phyloP scores from a whole-genome alignment of 768 basidiomycete genomes.

The Saitozyma sp. region DNA sequence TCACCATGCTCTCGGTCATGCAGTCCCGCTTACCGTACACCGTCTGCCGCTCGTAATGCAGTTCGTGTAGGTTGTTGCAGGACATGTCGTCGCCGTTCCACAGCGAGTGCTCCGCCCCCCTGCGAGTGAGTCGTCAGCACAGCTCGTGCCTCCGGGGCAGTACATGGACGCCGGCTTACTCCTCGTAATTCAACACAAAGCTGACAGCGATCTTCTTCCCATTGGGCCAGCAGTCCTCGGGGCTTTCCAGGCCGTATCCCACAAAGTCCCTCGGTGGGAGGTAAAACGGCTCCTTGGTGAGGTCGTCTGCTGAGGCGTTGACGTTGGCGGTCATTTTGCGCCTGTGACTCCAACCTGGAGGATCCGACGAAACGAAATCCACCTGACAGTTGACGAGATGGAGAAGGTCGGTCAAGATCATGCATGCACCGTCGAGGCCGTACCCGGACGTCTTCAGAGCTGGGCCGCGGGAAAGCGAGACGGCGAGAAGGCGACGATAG shows the following conservation, averaged over 20 bases:
- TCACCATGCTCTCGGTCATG: constrained; percentile 33
- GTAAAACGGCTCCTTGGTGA: background rate
- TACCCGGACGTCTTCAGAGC: no score
- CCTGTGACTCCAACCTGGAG: no score
- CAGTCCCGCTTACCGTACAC: constrained; percentile 24
- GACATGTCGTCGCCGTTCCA: constrained; percentile 37
- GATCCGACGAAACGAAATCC: no score
- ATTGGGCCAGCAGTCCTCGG: constrained; percentile 26
- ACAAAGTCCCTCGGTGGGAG: constrained; percentile 34
- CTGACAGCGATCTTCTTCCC: constrained; percentile 35
- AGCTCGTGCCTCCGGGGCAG: no score
- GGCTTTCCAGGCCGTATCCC: constrained; percentile 27
- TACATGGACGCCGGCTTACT: constrained; percentile 10
- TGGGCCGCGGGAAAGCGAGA: no score
- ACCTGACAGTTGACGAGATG: no score
- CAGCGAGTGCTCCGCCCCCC: constrained; percentile 29
- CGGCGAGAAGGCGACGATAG: no score
- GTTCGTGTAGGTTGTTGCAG: constrained; percentile 27
- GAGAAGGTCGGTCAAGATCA: no score
- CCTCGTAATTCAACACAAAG: constrained; percentile 36
- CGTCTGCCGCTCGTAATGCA: constrained; percentile 25
- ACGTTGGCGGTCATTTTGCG: no score
- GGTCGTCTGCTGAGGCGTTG: background rate
- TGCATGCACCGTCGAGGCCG: no score
- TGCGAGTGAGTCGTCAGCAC: background rate